Percentiles rank a stretch among this genome's conserved stretches.
Evolutionary conservation across 176 grass and related monocot genomes (phyloP).

Genomic region (Avena atlantica): DNA sequence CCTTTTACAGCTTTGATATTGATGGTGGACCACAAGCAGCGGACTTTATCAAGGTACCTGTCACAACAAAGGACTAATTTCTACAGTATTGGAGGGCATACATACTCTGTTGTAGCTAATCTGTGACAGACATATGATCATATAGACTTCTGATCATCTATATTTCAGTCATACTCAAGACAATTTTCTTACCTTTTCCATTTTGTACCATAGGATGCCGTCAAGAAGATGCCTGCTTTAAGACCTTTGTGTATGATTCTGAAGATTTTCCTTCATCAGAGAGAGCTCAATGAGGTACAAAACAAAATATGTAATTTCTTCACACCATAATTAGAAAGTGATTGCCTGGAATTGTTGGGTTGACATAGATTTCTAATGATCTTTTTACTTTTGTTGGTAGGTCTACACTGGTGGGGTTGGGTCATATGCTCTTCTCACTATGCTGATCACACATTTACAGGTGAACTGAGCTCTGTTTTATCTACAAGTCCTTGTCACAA

Average conservation of each 20-base stretch:
- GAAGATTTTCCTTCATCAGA: constrained; percentile 99
- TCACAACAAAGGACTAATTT: neutral
- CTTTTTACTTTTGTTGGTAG: constrained; percentile 45
- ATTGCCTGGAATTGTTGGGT: neutral
- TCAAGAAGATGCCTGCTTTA: constrained; percentile 88
- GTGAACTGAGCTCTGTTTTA: constrained; percentile 38
- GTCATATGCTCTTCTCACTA: constrained; percentile 97
- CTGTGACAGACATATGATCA: neutral
- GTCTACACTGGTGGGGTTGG: constrained; percentile 96
- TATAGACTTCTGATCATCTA: constrained; percentile 1
- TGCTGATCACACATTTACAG: constrained; percentile 95
- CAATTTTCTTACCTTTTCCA: neutral
- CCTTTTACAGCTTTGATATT: constrained; percentile 81
- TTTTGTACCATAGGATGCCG: constrained; percentile 63
- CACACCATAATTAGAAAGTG: neutral
- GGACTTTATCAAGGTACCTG: constrained; percentile 92
- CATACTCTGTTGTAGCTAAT: constrained; percentile 41
- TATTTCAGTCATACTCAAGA: constrained; percentile 4
- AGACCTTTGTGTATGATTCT: constrained; percentile 90
- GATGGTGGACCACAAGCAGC: constrained; percentile 91
- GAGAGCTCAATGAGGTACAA: constrained; percentile 96
- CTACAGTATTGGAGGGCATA: neutral
- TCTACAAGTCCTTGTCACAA: neutral
- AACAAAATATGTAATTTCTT: constrained; percentile 5
- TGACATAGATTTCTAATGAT: neutral